Evolutionary conservation across 2,329 filamentous ascomycete genomes (phyloP).

Genomic region (Aspergillus aculeatus): DNA sequence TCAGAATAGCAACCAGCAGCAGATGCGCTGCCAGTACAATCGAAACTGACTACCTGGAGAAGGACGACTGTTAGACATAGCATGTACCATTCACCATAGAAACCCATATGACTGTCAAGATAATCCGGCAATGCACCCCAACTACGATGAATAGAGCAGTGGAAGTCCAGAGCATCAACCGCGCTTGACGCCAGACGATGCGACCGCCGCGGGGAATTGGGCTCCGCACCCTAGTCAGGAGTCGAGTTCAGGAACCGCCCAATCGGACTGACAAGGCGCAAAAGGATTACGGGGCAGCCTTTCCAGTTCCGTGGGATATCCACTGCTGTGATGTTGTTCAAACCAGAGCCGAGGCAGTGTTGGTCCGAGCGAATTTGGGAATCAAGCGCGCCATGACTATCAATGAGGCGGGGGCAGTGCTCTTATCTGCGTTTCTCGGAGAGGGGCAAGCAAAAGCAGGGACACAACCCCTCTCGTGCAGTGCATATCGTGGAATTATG

Average conservation of each 20-base stretch:
- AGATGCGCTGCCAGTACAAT: too few species aligned
- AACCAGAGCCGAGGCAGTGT: not conserved
- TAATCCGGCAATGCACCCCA: too few species aligned
- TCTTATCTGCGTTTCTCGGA: not conserved
- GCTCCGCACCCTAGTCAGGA: not conserved
- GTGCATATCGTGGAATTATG: not conserved
- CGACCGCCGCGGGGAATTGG: not conserved
- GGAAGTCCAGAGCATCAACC: too few species aligned
- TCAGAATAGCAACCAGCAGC: too few species aligned
- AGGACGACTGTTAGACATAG: too few species aligned
- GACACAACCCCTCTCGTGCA: not conserved
- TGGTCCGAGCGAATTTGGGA: not conserved
- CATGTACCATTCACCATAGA: too few species aligned
- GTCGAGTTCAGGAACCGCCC: not conserved
- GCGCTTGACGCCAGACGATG: not conserved
- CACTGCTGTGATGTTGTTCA: not conserved
- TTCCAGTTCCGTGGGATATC: not conserved
- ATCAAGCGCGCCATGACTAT: not conserved
- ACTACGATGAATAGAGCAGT: too few species aligned
- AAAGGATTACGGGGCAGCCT: not conserved
- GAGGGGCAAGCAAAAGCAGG: not conserved
- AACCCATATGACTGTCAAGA: too few species aligned
- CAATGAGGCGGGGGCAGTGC: not conserved
- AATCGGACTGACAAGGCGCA: not conserved
- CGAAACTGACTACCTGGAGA: too few species aligned